phyloP scores from a whole-genome alignment of 768 basidiomycete species.

The Boletus speciosus region DNA sequence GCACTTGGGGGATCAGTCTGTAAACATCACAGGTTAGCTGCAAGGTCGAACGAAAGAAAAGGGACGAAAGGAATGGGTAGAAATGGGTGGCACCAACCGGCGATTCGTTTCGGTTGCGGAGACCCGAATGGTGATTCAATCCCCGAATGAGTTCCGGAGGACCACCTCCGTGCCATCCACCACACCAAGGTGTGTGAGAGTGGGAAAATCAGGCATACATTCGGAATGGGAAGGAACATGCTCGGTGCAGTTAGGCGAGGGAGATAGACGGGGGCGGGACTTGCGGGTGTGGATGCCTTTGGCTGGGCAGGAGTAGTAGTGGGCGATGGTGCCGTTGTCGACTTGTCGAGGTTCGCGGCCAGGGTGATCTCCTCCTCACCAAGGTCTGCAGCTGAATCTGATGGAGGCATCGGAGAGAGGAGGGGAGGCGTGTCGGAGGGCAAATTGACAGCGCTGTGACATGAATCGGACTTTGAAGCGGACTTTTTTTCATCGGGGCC shows the following conservation, averaged over 20 bases:
- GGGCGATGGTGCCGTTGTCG: conserved; percentile 48
- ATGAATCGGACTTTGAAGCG: conserved; percentile 14
- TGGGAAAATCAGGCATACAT: conserved; percentile 58
- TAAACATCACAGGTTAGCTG: conserved; percentile 1
- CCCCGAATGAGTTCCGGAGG: conserved; percentile 23
- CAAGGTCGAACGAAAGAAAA: background rate
- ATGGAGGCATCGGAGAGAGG: conserved; percentile 4
- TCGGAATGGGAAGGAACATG: conserved; percentile 87
- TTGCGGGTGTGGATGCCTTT: background rate
- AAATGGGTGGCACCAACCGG: conserved; percentile 1
- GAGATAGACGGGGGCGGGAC: conserved; percentile 44
- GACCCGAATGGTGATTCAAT: background rate
- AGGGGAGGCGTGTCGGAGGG: conserved; percentile 7
- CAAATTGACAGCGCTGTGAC: background rate
- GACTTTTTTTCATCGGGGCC: background rate
- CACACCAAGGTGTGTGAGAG: conserved; percentile 53
- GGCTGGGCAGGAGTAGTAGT: conserved; percentile 44
- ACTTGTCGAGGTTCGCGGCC: conserved; percentile 47
- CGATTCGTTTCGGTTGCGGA: background rate
- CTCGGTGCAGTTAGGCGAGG: conserved; percentile 68
- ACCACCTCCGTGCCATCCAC: conserved; percentile 47
- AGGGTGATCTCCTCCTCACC: conserved; percentile 39
- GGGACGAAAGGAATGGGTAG: background rate
- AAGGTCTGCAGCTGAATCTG: background rate
- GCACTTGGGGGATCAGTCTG: conserved; percentile 83